Evolutionary conservation across 129 eudicot genomes (phyloP), one percentile per base, ranked within the genome.

Genomic region (Chrysanthemum lavandulifolium): DNA sequence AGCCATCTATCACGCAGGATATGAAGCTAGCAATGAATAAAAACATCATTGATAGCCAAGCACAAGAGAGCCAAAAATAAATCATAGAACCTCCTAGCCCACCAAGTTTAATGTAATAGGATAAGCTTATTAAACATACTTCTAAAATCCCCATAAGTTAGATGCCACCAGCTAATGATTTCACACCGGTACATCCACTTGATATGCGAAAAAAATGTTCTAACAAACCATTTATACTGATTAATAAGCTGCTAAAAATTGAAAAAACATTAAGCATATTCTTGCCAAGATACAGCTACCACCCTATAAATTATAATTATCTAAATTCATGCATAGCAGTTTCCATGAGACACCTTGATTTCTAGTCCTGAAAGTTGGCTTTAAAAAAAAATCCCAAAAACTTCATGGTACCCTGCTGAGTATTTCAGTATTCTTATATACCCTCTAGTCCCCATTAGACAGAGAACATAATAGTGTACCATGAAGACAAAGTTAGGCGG

Each of bases 211-310:
- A 52, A 3, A 3, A 3, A 11, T n/a, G 6, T 11, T 52, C 6
- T 12, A 52, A 10, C 13, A 66, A 4, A 56, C 61, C 11, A 5
- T 23, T 57, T 5, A 57, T 57, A 14, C 6, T 50, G 13, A 13
- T 25, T 13, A 13, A 57, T 18, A 57, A 4, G 13, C 2, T 6
- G 27, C 8, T 14, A 62, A 27, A 58, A 45, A 61, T 13, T n/a
- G 36, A 16, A 40, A 55, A 65, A 3, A 19, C 21, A 18, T 65
- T 13, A 47, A 18, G 45, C 9, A 7, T 6, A 36, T 36, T 36
- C 29, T 47, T 47, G 52, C 14, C n/a, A 69, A 18, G 2, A 61
- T 69, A 58, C 13, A 69, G 15, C 65, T 54, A 77, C 58, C 48
- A 36, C 29, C 14, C 65, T 40, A 76, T 60, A 13, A 50, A 29